A percentile compares a stretch with the other conserved stretches of the same genome.
Evolutionary conservation across 306 rosid species (phyloP).

Genomic region (Quercus berberidifolia): DNA sequence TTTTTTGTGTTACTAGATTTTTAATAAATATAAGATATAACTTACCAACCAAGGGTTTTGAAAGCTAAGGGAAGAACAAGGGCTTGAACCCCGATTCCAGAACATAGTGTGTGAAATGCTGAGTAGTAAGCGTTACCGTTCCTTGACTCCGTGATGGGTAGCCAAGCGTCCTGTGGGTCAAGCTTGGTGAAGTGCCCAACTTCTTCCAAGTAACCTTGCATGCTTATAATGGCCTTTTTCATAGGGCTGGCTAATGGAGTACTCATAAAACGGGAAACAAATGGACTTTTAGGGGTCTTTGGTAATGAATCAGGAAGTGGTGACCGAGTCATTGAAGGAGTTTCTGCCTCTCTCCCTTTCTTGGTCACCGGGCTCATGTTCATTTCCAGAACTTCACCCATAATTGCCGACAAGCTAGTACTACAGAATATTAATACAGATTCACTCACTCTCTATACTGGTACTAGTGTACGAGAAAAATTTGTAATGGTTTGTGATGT

Average conservation of each 20-base stretch:
- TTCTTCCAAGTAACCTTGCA: slow-evolving; percentile 53
- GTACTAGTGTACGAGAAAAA: background rate
- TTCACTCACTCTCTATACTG: background rate
- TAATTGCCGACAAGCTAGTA: background rate
- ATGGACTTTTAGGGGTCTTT: slow-evolving; percentile 38
- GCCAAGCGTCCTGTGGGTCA: slow-evolving; percentile 77
- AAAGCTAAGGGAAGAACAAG: slow-evolving; percentile 70
- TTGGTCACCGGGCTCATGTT: background rate
- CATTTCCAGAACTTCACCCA: slow-evolving; percentile 34
- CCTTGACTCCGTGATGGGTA: slow-evolving; percentile 71
- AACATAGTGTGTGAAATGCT: slow-evolving; percentile 60
- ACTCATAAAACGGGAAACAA: slow-evolving; percentile 28
- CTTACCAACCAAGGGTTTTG: slow-evolving; percentile 57
- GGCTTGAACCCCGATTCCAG: slow-evolving; percentile 71
- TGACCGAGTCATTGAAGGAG: slow-evolving; percentile 10
- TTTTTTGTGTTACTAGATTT: too few species aligned
- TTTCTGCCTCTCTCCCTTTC: background rate
- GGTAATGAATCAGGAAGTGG: background rate
- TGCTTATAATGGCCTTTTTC: slow-evolving; percentile 55
- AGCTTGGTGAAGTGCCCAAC: slow-evolving; percentile 60
- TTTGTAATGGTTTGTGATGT: background rate
- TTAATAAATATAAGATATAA: background rate
- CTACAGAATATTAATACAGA: background rate
- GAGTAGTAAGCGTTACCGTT: slow-evolving; percentile 62
- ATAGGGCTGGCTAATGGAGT: slow-evolving; percentile 56